Evolutionary conservation across 2,329 filamentous ascomycete genomes (phyloP), one percentile per base, ranked within the genome.

Genomic region (Pyrenochaeta sp.): DNA sequence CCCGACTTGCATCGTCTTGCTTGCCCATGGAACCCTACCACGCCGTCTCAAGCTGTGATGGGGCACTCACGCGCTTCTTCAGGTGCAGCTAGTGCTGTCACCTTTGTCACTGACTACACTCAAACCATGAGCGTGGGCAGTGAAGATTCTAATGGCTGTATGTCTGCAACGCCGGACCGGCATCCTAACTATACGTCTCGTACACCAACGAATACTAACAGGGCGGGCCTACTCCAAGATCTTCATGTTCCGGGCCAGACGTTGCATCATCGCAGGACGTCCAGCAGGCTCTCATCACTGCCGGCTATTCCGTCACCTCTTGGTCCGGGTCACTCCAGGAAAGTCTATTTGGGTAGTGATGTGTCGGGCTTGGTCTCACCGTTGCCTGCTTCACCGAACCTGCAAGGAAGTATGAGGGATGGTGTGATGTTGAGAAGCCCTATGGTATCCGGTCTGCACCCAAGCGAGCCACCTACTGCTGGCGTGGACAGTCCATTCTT

Each of bases 221-320:
- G n/a, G 24, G 9, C n/a, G 1, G n/a, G 24, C 5, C 9, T 37
- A 12, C 7, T 32, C 6, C 19, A 45, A 44, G 39, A 37, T 27
- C 22, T 40, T 8, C 24, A 52, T 36, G 37, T 37, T n/a, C 49
- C 49, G 24, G 15, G 12, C 15, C 12, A 10, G n/a, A 12, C 28
- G 9, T 28, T 40, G 15, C 42, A 59, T 32, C 46, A 51, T 1
- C 52, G 49, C 6, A 48, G 37, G 6, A 34, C 9, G 5, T 43
- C 50, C 10, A 54, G 43, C 13, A 42, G 44, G n/a, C n/a, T 51
- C 0, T 52, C 43, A 8, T 32, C 46, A 30, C 24, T 54, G 7
- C 54, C 54, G 9, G 12, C 28, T 30, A 48, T 52, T 7, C 34
- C 54, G 1, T 58, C 51, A 2, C 54, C 51, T 0, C 48, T 55